Conservation (phyloP, 768 basidiomycete species). For the Amanita molliuscula region DNA sequence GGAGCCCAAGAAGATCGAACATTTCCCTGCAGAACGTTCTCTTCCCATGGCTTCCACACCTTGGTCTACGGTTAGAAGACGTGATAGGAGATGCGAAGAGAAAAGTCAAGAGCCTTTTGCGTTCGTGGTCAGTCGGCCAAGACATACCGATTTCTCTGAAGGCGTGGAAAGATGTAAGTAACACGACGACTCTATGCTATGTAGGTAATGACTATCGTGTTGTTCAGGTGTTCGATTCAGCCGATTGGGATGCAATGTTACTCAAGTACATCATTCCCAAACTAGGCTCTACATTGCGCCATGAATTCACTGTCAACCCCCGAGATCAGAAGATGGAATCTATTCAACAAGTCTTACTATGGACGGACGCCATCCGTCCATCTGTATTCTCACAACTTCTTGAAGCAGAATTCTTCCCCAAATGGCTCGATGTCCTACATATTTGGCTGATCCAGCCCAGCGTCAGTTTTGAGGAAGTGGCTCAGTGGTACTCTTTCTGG, state of each 20-base stretch:
- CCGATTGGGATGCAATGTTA: conserved; percentile 87
- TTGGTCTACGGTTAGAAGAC: conserved; percentile 74
- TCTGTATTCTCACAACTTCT: conserved; percentile 77
- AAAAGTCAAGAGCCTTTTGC: conserved; percentile 71
- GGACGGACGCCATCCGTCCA: conserved; percentile 64
- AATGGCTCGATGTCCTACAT: conserved; percentile 89
- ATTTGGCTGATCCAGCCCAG: conserved; percentile 88
- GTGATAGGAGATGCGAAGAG: conserved; percentile 82
- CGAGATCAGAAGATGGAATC: conserved; percentile 83
- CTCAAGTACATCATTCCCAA: conserved; percentile 91
- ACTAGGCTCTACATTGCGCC: conserved; percentile 70
- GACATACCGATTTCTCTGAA: conserved; percentile 65
- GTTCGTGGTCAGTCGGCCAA: conserved; percentile 65
- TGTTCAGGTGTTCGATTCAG: conserved; percentile 56
- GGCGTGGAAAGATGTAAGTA: conserved; percentile 72
- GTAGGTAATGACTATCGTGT: neutral
- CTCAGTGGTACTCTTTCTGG: conserved; percentile 91
- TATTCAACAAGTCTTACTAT: conserved; percentile 63
- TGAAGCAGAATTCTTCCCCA: conserved; percentile 91
- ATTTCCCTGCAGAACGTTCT: conserved; percentile 69
- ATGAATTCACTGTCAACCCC: conserved; percentile 86
- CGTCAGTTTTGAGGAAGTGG: conserved; percentile 86
- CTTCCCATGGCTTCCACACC: conserved; percentile 92
- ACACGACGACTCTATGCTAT: neutral
- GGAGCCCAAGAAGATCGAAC: conserved; percentile 55